Evolutionary conservation across 768 basidiomycete genomes (phyloP), one percentile per base, ranked within the genome.

Genomic region (Rickenella mellea): DNA sequence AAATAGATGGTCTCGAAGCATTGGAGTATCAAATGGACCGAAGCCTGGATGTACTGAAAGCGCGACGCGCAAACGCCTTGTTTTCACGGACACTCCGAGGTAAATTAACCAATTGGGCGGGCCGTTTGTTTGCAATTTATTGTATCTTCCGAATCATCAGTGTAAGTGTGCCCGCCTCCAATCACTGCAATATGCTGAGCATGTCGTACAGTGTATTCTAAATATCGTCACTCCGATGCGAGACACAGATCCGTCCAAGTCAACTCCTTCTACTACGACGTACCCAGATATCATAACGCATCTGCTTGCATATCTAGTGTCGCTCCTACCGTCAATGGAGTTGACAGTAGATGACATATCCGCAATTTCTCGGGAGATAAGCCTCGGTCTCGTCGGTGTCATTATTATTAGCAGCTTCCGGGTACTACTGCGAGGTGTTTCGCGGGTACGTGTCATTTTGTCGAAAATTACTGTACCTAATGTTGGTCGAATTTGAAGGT

Each of bases 321-420:
- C 68, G 12, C 51, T 69, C 9, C 46, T 69, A 2, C 67, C 69
- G 2, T 50, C 52, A 22, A 53, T 59, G n/a, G 53, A 58, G 22
- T 49, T 60, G 4, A 44, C 50, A 5, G 45, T 48, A 30, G 60
- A 66, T 26, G 59, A 64, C 15, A 50, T 70, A 2, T 62, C 62
- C 8, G 61, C 64, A n/a, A 47, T 73, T 39, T 70, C 72, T 12
- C 64, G 71, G 17, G 75, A 77, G 48, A 65, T 73, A 21, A 85
- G 84, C 53, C 66, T 90, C 6, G 62, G 67, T 1, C 68, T 91
- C 11, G 82, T 89, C 22, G 88, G 88, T 11, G 61, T 76, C 36
- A 84, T 91, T 55, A 83, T 91, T 44, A 51, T 85, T 14, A 78
- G 72, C 36, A 85, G 80, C 45, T 71, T 91, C 26, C 66, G 84